Conservation (phyloP, 345 rosid genomes). For the Eucalyptus urophylla region DNA sequence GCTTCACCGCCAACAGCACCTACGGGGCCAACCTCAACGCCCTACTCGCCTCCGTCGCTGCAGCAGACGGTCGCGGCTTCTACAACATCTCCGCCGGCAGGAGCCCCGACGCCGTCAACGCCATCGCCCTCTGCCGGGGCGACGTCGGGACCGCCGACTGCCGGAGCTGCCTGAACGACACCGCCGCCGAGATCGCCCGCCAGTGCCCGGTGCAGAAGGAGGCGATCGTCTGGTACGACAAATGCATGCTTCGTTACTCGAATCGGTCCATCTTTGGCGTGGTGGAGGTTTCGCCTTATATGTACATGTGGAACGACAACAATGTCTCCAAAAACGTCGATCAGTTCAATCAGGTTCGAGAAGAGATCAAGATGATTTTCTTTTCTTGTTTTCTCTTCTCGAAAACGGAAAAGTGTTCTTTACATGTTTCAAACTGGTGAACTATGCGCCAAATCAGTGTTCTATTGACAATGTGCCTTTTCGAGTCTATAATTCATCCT, state of each 20-base stretch:
- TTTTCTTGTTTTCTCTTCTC: no score
- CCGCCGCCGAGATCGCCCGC: background rate
- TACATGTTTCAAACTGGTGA: background rate
- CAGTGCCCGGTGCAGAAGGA: background rate
- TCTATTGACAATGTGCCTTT: no score
- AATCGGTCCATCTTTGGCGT: background rate
- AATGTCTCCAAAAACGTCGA: background rate
- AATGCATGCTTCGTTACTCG: background rate
- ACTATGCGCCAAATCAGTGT: no score
- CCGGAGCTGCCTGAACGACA: background rate
- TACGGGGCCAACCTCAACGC: background rate
- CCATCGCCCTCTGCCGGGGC: background rate
- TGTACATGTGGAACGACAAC: fast-evolving
- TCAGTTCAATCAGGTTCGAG: background rate
- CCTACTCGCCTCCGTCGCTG: background rate
- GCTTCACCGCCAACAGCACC: background rate
- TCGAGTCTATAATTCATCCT: no score
- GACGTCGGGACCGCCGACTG: background rate
- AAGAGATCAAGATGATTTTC: no score
- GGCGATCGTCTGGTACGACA: background rate
- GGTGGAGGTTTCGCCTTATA: fast-evolving
- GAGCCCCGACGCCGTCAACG: background rate
- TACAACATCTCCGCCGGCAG: background rate
- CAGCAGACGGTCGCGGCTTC: background rate
- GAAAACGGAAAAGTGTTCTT: background rate